phyloP scores from a whole-genome alignment of 306 rosid species.

The Coriaria nepalensis region DNA sequence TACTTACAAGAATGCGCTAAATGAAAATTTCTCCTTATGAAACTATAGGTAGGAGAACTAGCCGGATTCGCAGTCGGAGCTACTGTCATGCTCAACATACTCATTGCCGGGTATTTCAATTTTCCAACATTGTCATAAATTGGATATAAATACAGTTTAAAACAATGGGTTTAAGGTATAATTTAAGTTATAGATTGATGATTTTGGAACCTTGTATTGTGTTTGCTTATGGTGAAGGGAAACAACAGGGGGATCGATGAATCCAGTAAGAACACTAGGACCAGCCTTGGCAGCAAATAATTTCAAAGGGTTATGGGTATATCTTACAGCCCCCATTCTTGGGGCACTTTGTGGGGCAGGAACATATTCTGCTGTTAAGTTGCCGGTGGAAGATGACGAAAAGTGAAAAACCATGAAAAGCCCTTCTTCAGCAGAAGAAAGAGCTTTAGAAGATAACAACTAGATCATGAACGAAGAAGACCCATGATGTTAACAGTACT shows the following conservation, averaged over 20 bases:
- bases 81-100: constrained; percentile 41
- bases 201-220: neutral
- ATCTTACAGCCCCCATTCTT: constrained; percentile 35
- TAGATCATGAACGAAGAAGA: no score
- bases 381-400: neutral
- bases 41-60: constrained; percentile 32
- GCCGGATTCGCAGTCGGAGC: constrained; percentile 43
- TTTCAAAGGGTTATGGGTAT: constrained; percentile 38
- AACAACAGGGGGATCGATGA: constrained; percentile 52
- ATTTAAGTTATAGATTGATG: neutral
- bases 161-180: no score
- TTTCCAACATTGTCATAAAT: neutral
- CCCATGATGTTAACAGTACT: no score
- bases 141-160: neutral
- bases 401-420: no score
- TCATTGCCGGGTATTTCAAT: constrained; percentile 37
- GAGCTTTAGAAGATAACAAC: no score
- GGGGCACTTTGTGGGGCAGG: constrained; percentile 43
- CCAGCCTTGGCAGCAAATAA: constrained; percentile 30
- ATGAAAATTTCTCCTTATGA: neutral
- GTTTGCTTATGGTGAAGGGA: constrained; percentile 16
- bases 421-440: no score
- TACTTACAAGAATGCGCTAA: no score
- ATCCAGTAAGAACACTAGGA: constrained; percentile 49
- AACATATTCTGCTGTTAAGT: constrained; percentile 29